Base-by-base conservation (phyloP, 163 green algal genomes). In the Scenedesmus sp. region DNA sequence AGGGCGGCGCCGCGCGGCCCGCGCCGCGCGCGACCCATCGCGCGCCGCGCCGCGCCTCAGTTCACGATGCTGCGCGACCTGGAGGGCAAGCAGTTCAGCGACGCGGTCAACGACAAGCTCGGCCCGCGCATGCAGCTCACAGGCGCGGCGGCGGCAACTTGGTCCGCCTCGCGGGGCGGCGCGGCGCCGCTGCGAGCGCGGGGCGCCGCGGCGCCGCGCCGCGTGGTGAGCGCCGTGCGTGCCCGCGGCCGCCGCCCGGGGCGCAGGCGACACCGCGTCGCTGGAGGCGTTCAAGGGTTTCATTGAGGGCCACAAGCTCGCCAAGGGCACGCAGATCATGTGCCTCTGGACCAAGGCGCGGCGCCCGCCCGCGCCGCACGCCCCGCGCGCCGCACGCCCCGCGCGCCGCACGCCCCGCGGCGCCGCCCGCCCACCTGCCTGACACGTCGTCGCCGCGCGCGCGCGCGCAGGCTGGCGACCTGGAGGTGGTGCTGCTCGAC, bases 21-120 rank as follows among this genome's bases (percentile, higher is more conserved):
- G 7, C 10, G 39, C 39, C 10, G 39, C 39, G 10, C 7, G 7
- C 10, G 7, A 47, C 10, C 7, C 39, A 47, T 15, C 39, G 7
- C 7, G 7, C 39, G 7, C 39, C 39, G 39, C 39, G 39, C 39
- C 39, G 6, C 39, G 26, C 33, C 65, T 36, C 83, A 91, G 87
- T 76, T 91, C 50, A 78, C 62, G 17, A 70, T 91, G 72, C 54
- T 89, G 29, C 82, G 87, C 2, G 85, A 89, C 63, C 63, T 89
- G 15, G 83, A 84, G 14, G 87, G 87, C 3, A 63, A 85, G 56
- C 73, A 83, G 75, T 90, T 92, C 53, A 51, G 80, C 4, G 83
- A 90, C n/a, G 87, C 87, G 14, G 83, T 92, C 7, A 81, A 88
- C 53, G 79, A 85, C 34, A 70, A 47, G 29, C 79, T 92, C 56